Evolutionary conservation across 225 moss, liverwort and hornwort genomes (phyloP), one percentile per base, ranked within the genome.

Genomic region (Takakia lepidozioides): DNA sequence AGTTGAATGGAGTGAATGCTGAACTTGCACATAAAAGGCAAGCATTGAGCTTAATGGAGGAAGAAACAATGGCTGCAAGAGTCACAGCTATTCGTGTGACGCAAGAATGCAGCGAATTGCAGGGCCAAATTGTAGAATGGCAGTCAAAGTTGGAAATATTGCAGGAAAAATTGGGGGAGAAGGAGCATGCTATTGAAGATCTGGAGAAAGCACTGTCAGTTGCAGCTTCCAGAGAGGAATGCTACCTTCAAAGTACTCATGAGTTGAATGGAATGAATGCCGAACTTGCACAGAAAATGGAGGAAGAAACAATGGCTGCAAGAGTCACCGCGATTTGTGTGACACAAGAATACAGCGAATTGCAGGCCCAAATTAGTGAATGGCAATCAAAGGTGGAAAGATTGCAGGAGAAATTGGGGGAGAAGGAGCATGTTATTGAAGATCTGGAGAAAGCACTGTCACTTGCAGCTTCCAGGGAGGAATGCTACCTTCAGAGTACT

Each of bases 121-220:
- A 56, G 38, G 43, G 55, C 22, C 55, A 69, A 15, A 59, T 73
- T 22, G 58, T 34, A 44, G 23, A 15, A 18, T 45, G 68, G 56
- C 17, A 63, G 11, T 24, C 26, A 27, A 66, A 71, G 57, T 59
- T 42, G 49, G 76, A 67, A 69, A 43, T 36, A 13, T 39, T 36
- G 47, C 35, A 16, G 52, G 52, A 0, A 59, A 59, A 22, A 27
- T 24, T 37, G 28, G 37, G 22, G 47, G 73, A 45, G 69, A 69
- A 65, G 51, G 18, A n/a, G n/a, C n/a, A n/a, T n/a, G n/a, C n/a
- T n/a, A n/a, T n/a, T 17, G 66, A 78, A 18, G 25, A 73, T 23
- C 32, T 57, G 19, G 46, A 32, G 9, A 60, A 56, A 9, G 48
- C 46, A 50, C 43, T 32, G 32, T 7, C 32, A 32, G 11, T 32